Evolutionary conservation across 2,329 filamentous ascomycete genomes (phyloP), one percentile per base, ranked within the genome.

Genomic region (Purpureocillium lavendulum): DNA sequence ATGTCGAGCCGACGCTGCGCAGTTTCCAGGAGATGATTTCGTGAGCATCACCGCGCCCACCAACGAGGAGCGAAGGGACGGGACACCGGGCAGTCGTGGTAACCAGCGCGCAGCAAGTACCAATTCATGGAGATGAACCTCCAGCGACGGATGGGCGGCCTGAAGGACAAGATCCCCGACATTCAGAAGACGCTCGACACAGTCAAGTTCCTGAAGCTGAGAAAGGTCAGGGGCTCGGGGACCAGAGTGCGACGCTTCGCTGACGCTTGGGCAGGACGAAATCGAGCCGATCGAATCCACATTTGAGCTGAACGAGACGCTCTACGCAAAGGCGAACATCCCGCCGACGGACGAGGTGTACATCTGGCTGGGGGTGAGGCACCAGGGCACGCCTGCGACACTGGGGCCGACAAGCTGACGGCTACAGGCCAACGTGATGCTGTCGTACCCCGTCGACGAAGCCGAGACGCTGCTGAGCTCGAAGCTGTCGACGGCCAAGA

Each of bases 61-160:
- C 13, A 30, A 7, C 17, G 26, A 11, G 24, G 15, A 12, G 13
- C 15, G 15, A 28, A 12, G 35, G 21, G 17, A 30, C 36, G 29
- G 17, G n/a, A 15, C 7, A 21, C 9, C 14, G n/a, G n/a, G 8
- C 11, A 14, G 24, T 14, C 2, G 9, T 24, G 31, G 37, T 47
- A 43, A 49, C 41, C 40, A 10, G 16, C 9, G 35, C 18, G 17
- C 58, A 94, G 88, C 52, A 98, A 98, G 74, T 98, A 98, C 69
- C 92, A 97, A 63, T 98, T 97, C 67, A 98, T 98, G 92, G 88
- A 97, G 67, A 72, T 84, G 59, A 97, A 95, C 63, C 85, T 92
- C 43, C 84, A 94, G 61, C 77, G 87, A 47, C 78, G 92, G 35
- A 82, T 85, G 39, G 71, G 75, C 4, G 88, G 89, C 2, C 69